A percentile compares a stretch with the other conserved stretches of the same genome.
These are phyloP conservation scores for Tylopilus subfusipes DNA, from an alignment of 768 basidiomycete species.

Conservation along the genomic window DNA sequence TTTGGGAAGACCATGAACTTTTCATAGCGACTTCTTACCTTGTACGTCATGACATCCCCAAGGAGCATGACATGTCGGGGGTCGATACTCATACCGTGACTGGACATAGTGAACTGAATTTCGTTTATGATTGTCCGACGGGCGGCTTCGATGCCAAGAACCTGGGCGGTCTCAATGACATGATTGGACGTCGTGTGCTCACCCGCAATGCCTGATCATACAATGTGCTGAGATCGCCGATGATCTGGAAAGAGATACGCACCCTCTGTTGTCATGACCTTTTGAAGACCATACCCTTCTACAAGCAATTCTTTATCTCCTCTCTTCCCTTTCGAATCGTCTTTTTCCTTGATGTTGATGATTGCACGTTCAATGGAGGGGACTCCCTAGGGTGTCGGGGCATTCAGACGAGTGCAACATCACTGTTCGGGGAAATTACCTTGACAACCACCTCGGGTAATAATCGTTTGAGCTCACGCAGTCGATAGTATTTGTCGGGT, in stretches of 20 bases:
- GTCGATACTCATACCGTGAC: constrained; percentile 98
- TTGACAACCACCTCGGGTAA: constrained; percentile 89
- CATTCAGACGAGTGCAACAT: background rate
- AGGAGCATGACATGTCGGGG: constrained; percentile 98
- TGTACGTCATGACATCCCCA: constrained; percentile 98
- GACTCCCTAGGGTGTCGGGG: constrained; percentile 57
- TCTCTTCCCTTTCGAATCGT: constrained; percentile 73
- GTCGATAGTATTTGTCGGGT: constrained; percentile 72
- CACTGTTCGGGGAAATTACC: constrained; percentile 36
- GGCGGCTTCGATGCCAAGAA: constrained; percentile 98
- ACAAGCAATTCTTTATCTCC: constrained; percentile 90
- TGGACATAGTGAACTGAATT: constrained; percentile 95
- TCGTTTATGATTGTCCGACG: constrained; percentile 93
- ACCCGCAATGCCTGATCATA: constrained; percentile 75
- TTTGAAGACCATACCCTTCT: constrained; percentile 94
- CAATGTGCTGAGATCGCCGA: background rate
- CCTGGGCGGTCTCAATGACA: constrained; percentile 91
- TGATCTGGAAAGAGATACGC: constrained; percentile 8
- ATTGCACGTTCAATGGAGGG: constrained; percentile 86
- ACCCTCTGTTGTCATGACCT: constrained; percentile 98
- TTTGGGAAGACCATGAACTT: background rate
- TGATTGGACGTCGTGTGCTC: constrained; percentile 93
- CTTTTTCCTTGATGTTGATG: constrained; percentile 92
- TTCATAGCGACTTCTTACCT: constrained; percentile 45
- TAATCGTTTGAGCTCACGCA: constrained; percentile 83